Conservation (phyloP, 495 filamentous ascomycete species). For the Aspergillus egyptiacus region DNA sequence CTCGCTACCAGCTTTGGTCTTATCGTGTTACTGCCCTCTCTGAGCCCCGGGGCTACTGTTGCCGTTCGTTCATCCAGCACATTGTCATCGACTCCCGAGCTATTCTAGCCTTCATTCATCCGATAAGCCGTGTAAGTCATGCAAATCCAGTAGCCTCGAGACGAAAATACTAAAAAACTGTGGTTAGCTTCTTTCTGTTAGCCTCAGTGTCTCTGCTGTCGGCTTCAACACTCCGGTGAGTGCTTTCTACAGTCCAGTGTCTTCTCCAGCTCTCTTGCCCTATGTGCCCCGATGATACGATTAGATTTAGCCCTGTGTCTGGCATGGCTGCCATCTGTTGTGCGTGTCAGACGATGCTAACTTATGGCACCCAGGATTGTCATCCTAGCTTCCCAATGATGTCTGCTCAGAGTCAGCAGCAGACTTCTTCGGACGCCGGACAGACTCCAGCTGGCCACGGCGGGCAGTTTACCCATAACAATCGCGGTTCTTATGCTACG, state of each 20-base stretch:
- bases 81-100: background rate
- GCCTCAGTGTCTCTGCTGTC: background rate
- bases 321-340: too few relatives aligned
- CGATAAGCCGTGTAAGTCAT: background rate
- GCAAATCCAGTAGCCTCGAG: background rate
- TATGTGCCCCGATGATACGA: too few relatives aligned
- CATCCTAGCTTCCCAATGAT: slow-evolving; percentile 22
- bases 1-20: background rate
- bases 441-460: slow-evolving; percentile 20
- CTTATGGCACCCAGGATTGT: background rate
- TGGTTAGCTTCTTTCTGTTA: slow-evolving; percentile 1
- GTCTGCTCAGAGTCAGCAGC: slow-evolving; percentile 22
- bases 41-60: background rate
- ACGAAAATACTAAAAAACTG: too few relatives aligned
- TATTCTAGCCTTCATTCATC: slow-evolving; percentile 12
- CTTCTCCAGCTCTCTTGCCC: background rate
- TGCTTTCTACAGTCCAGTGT: background rate
- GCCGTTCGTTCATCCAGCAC: slow-evolving; percentile 5
- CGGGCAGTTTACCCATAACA: slow-evolving; percentile 21
- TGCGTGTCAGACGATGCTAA: background rate
- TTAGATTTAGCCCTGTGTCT: too few relatives aligned
- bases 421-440: slow-evolving; percentile 30
- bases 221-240: slow-evolving; percentile 9
- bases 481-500: background rate
- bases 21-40: slow-evolving; percentile 1